Evolutionary conservation across 2,329 filamentous ascomycete species (phyloP).

Genomic region (Clonostachys chloroleuca): DNA sequence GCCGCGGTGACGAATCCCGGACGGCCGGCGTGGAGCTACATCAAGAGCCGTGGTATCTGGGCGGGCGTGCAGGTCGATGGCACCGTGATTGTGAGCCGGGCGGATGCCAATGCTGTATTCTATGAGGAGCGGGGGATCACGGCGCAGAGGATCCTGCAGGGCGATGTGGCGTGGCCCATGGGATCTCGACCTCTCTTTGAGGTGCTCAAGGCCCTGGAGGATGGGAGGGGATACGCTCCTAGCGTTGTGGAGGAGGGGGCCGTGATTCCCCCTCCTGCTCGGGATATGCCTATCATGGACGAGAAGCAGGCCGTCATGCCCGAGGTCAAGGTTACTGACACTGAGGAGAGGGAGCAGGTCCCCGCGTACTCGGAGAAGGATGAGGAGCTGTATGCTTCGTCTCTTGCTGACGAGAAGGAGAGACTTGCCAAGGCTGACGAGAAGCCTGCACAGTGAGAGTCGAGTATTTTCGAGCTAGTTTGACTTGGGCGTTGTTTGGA

Average conservation of each 20-base stretch:
- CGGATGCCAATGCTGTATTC: conserved; percentile 75
- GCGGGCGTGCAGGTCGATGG: conserved; percentile 78
- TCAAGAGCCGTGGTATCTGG: conserved; percentile 77
- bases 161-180: conserved; percentile 34
- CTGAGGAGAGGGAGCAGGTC: neutral
- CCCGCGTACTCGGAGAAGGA: neutral
- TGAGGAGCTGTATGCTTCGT: conserved; percentile 1
- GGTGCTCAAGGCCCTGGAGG: conserved; percentile 26
- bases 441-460: too few relatives aligned
- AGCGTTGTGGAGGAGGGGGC: conserved; percentile 14
- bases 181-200: conserved; percentile 29
- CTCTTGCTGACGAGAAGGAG: conserved; percentile 12
- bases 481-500: too few relatives aligned
- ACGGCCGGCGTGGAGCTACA: conserved; percentile 73
- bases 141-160: conserved; percentile 24
- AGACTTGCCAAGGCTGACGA: conserved; percentile 9
- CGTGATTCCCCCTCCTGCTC: neutral
- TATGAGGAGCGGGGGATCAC: conserved; percentile 55
- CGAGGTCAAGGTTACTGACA: neutral
- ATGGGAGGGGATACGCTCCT: conserved; percentile 20
- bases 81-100: conserved; percentile 70
- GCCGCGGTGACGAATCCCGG: conserved; percentile 19
- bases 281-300: conserved; percentile 8
- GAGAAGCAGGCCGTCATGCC: conserved; percentile 16
- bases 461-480: too few relatives aligned